These are phyloP conservation scores for Cyphellophora attinorum DNA, from an alignment of 2,329 filamentous ascomycete genomes.

Conservation along the genomic window DNA sequence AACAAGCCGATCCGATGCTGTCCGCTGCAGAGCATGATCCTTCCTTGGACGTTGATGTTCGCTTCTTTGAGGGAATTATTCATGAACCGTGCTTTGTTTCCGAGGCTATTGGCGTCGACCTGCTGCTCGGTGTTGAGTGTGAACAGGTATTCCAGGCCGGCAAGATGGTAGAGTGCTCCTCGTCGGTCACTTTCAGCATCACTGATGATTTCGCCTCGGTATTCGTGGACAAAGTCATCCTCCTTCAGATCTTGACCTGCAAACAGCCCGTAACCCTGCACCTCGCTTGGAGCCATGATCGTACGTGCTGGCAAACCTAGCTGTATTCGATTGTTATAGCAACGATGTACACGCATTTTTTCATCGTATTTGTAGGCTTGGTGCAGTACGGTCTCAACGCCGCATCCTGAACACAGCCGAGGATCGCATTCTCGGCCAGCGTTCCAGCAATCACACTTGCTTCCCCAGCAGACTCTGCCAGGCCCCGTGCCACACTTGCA, in stretches of 20 bases:
- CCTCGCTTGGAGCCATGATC: conserved; percentile 58
- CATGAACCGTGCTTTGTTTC: conserved; percentile 75
- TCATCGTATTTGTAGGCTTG: conserved; percentile 56
- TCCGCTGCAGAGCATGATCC: conserved; percentile 63
- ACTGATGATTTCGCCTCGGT: conserved; percentile 67
- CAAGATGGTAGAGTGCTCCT: conserved; percentile 40
- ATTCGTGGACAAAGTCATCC: conserved; percentile 71
- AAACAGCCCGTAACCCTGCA: conserved; percentile 62
- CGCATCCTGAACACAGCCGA: conserved; percentile 62
- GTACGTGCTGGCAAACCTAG: conserved; percentile 56
- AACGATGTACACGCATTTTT: conserved; percentile 47
- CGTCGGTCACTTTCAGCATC: conserved; percentile 60
- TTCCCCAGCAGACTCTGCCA: conserved; percentile 15
- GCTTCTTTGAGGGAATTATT: conserved; percentile 58
- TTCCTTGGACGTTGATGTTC: conserved; percentile 53
- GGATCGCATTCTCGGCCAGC: conserved; percentile 74
- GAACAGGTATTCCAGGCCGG: conserved; percentile 40
- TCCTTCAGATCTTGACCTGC: conserved; percentile 56
- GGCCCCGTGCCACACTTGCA: conserved; percentile 15
- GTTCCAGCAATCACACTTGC: conserved; percentile 56
- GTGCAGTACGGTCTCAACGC: conserved; percentile 58
- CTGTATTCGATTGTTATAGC: conserved; percentile 65
- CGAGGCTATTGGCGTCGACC: conserved; percentile 65
- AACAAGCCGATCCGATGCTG: conserved; percentile 68
- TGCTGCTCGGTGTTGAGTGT: conserved; percentile 41